These are phyloP conservation scores for Phytopythium montanum DNA, from an alignment of 352 stramenopile genomes.

Conservation along the genomic window DNA sequence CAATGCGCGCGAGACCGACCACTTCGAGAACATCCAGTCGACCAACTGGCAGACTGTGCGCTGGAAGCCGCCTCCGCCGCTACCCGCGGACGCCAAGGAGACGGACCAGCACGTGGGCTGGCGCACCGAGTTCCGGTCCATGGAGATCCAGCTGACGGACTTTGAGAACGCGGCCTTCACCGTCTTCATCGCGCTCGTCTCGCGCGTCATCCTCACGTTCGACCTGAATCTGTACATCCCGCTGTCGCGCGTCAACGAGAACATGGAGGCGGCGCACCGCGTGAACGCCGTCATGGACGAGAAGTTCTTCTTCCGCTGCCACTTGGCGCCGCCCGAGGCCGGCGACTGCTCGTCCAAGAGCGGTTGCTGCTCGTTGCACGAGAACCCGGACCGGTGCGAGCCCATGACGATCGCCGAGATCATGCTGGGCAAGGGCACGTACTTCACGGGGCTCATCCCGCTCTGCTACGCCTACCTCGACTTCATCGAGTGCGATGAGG, in stretches of 20 bases:
- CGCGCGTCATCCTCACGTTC: constrained; percentile 98
- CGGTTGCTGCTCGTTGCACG: constrained; percentile 43
- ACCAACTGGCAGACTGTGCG: constrained; percentile 99
- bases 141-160: constrained; percentile 99
- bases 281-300: constrained; percentile 93
- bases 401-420: constrained; percentile 98
- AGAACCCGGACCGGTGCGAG: constrained; percentile 76
- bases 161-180: constrained; percentile 99
- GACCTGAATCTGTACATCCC: constrained; percentile 99
- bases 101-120: constrained; percentile 70
- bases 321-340: constrained; percentile 88
- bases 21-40: constrained; percentile 99
- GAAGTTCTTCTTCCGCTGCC: constrained; percentile 98
- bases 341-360: constrained; percentile 49
- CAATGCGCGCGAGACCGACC: constrained; percentile 86
- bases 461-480: constrained; percentile 97
- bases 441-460: constrained; percentile 96
- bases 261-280: constrained; percentile 97
- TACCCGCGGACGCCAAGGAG: constrained; percentile 17
- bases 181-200: constrained; percentile 97
- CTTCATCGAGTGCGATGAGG: constrained; percentile 95
- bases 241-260: constrained; percentile 97
- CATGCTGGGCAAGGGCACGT: constrained; percentile 93
- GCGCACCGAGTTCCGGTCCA: constrained; percentile 94
- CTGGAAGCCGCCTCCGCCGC: constrained; percentile 98